These are phyloP conservation scores for Sicyos edulis DNA, from an alignment of 306 rosid genomes.

Conservation along the genomic window DNA sequence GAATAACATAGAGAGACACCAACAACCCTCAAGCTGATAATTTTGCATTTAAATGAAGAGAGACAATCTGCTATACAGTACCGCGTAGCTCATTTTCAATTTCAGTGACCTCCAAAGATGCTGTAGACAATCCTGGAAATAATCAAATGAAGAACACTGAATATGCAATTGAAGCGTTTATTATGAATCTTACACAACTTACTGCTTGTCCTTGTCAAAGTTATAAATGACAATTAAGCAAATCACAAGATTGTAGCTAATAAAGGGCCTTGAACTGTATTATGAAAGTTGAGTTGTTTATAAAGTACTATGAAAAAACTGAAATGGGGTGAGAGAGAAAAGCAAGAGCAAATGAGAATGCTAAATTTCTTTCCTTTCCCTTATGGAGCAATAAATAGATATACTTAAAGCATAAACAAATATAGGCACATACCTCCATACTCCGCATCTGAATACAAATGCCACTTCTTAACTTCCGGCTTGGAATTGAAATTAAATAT, in stretches of 20 bases:
- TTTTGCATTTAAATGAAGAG: conserved; percentile 16
- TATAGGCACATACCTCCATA: conserved; percentile 51
- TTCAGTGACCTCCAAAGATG: conserved; percentile 74
- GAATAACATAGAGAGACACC: neutral
- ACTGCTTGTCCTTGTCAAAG: neutral
- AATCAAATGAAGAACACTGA: conserved; percentile 11
- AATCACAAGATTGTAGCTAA: neutral
- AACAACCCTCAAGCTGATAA: neutral
- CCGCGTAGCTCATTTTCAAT: conserved; percentile 49
- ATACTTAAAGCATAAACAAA: conserved; percentile 10
- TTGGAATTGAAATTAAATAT: conserved; percentile 74
- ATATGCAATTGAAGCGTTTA: neutral
- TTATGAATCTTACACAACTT: neutral
- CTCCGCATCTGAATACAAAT: conserved; percentile 87
- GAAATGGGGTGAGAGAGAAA: neutral
- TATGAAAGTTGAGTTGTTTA: too few species aligned
- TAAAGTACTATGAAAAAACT: neutral
- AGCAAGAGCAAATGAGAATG: neutral
- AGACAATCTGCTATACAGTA: conserved; percentile 15
- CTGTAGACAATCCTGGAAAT: conserved; percentile 70
- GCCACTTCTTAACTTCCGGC: conserved; percentile 79
- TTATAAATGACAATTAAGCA: neutral
- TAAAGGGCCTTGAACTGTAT: neutral
- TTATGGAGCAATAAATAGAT: neutral
- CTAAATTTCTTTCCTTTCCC: neutral